Conservation (phyloP, 208 protist species). For the Trypanosoma cruzi region DNA sequence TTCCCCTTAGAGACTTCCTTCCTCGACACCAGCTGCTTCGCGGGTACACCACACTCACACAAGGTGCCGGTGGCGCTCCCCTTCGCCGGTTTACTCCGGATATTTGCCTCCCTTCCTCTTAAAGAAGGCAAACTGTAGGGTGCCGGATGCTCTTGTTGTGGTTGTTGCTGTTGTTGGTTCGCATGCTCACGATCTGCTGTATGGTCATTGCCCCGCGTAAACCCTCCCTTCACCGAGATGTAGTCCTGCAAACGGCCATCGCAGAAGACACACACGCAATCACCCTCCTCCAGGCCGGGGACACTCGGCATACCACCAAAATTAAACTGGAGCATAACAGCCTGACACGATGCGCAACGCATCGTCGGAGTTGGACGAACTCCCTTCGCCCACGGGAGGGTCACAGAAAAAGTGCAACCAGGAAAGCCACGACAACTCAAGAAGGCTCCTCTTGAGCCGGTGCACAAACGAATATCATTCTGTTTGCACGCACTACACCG, state of each 20-base stretch:
- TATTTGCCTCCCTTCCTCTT: background rate
- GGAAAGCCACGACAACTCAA: slow-evolving; percentile 81
- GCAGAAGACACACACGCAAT: slow-evolving; percentile 80
- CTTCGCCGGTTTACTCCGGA: background rate
- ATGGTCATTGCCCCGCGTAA: background rate
- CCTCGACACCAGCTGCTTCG: slow-evolving; percentile 73
- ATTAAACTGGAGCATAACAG: slow-evolving; percentile 76
- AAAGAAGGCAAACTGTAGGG: slow-evolving; percentile 60
- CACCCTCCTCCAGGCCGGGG: slow-evolving; percentile 61
- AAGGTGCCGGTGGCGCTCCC: slow-evolving; percentile 15
- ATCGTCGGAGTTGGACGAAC: slow-evolving; percentile 44
- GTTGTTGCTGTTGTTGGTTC: background rate
- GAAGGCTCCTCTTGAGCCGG: slow-evolving; percentile 35
- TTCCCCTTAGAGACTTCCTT: slow-evolving; percentile 71
- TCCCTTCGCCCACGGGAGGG: slow-evolving; percentile 56
- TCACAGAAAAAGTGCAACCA: slow-evolving; percentile 51
- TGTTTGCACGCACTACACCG: slow-evolving; percentile 62
- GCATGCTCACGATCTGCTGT: background rate
- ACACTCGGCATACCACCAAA: slow-evolving; percentile 69
- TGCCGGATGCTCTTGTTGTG: slow-evolving; percentile 5
- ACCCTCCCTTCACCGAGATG: slow-evolving; percentile 57
- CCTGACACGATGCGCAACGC: slow-evolving; percentile 60
- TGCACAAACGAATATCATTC: slow-evolving; percentile 73
- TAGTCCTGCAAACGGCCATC: slow-evolving; percentile 81
- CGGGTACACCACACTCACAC: slow-evolving; percentile 66